Evolutionary conservation across 2,329 filamentous ascomycete genomes (phyloP).

Genomic region (Cladosporium sphaerospermum): DNA sequence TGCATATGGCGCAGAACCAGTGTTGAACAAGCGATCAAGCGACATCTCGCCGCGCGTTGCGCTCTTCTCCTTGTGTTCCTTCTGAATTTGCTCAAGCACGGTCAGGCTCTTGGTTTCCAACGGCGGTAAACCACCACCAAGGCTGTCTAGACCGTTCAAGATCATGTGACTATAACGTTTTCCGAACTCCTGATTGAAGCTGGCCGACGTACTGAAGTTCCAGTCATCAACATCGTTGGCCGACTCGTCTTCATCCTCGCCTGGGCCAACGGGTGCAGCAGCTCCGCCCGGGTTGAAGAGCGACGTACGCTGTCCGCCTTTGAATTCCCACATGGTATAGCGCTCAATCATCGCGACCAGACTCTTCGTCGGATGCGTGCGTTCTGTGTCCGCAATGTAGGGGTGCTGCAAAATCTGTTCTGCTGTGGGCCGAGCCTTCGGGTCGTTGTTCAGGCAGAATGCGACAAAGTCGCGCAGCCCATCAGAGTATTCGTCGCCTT

Average conservation of each 20-base stretch:
- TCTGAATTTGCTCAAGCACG: conserved; percentile 33
- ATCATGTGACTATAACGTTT: conserved; percentile 30
- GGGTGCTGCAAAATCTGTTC: conserved; percentile 63
- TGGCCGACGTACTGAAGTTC: conserved; percentile 60
- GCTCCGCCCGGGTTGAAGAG: conserved; percentile 56
- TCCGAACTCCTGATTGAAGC: conserved; percentile 45
- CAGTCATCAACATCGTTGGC: conserved; percentile 49
- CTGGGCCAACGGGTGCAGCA: conserved; percentile 38
- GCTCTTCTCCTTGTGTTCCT: conserved; percentile 51
- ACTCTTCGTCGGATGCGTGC: conserved; percentile 57
- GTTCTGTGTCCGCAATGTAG: conserved; percentile 59
- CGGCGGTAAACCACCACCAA: conserved; percentile 16
- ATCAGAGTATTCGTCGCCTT: conserved; percentile 65
- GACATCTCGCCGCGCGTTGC: conserved; percentile 51
- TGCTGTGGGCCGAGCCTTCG: conserved; percentile 62
- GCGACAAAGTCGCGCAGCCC: conserved; percentile 64
- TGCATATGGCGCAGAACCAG: conserved; percentile 50
- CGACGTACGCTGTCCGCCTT: conserved; percentile 63
- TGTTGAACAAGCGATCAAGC: conserved; percentile 53
- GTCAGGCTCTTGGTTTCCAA: conserved; percentile 16
- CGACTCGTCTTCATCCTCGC: conserved; percentile 34
- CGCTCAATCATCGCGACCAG: conserved; percentile 62
- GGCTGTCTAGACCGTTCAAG: conserved; percentile 15
- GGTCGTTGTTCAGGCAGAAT: conserved; percentile 65
- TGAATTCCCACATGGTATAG: conserved; percentile 69